Base-by-base conservation (phyloP, 352 stramenopile species). In the Saprolegnia parasitica region DNA sequence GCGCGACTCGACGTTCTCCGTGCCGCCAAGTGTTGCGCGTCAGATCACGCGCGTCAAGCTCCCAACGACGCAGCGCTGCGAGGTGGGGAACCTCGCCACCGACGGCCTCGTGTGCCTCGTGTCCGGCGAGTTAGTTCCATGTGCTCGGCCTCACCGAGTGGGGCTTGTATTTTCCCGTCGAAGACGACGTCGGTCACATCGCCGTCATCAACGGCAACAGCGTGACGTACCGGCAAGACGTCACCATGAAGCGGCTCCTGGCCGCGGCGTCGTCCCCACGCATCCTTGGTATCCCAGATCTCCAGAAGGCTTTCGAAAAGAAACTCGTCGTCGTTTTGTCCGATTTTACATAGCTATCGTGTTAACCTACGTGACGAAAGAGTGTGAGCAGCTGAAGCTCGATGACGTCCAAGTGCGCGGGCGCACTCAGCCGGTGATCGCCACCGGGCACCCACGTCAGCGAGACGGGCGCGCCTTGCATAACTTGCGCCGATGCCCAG, bases 251-350 rank as follows among this genome's bases (percentile, higher is more conserved):
- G 29, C 29, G 29, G 29, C 29, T 35, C 29, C 29, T 35, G 29
- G 29, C 29, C 2, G 5, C 29, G 29, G 29, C 29, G 29, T 35
- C 29, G 29, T 35, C 29, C 2, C 29, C 29, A 35, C 29, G 2
- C 2, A 5, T 35, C 5, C 29, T 35, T 60, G 56, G 56, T 5
- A 63, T 63, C 56, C 56, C 56, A 60, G 56, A 63, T 63, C n/a
- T 63, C 2, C n/a, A 52, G 20, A 61, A 63, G 35, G 2, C 47
- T 20, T 52, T 52, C 21, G 18, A 52, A 52, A 29, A 55, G 2
- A 29, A 6, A 55, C 47, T 29, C 2, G 2, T 55, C n/a, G 2
- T 55, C 2, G 24, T 29, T 52, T 52, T 29, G n/a, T 55, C n/a
- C n/a, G n/a, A 52, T 52, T 55, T 55, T 55, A 29, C 5, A 55